Evolutionary conservation across 208 protist genomes (phyloP).

Genomic region (Acanthamoeba polyphaga): DNA sequence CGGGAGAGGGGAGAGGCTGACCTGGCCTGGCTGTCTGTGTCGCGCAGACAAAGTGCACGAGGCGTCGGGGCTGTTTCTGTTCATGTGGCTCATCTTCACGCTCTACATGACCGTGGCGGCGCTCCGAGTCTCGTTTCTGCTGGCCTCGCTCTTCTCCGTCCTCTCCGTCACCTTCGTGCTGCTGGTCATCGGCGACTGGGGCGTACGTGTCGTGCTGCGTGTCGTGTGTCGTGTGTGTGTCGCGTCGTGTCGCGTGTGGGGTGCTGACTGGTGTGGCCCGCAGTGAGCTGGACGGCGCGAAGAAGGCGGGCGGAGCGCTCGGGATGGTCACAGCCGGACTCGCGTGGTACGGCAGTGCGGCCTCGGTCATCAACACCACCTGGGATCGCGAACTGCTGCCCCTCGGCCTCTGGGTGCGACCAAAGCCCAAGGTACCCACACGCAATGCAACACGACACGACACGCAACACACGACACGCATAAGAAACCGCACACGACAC

Average conservation of each 20-base stretch:
- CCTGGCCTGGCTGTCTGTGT: neutral
- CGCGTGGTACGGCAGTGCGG: conserved; percentile 64
- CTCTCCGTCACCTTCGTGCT: conserved; percentile 63
- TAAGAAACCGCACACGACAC: neutral
- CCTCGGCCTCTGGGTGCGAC: conserved; percentile 62
- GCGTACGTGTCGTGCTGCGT: conserved; percentile 5
- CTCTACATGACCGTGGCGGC: conserved; percentile 61
- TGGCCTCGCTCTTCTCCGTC: conserved; percentile 24
- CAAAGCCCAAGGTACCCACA: conserved; percentile 45
- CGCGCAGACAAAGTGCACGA: conserved; percentile 38
- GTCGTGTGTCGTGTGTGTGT: neutral
- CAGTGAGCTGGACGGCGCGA: neutral
- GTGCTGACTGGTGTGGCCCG: neutral
- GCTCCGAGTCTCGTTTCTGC: conserved; percentile 25
- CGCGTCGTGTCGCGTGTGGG: neutral
- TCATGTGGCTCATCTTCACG: conserved; percentile 71
- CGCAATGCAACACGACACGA: neutral
- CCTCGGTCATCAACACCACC: conserved; percentile 55
- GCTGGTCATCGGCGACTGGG: conserved; percentile 28
- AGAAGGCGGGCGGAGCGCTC: conserved; percentile 30
- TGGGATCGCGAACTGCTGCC: conserved; percentile 48
- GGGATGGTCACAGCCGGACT: conserved; percentile 48
- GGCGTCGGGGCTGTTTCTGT: conserved; percentile 48
- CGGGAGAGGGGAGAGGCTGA: neutral
- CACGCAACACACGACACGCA: neutral